Percentiles rank a stretch among this genome's conserved stretches.
These are phyloP conservation scores for Aspergillus campestris DNA, from an alignment of 495 filamentous ascomycete genomes.

Conservation along the genomic window DNA sequence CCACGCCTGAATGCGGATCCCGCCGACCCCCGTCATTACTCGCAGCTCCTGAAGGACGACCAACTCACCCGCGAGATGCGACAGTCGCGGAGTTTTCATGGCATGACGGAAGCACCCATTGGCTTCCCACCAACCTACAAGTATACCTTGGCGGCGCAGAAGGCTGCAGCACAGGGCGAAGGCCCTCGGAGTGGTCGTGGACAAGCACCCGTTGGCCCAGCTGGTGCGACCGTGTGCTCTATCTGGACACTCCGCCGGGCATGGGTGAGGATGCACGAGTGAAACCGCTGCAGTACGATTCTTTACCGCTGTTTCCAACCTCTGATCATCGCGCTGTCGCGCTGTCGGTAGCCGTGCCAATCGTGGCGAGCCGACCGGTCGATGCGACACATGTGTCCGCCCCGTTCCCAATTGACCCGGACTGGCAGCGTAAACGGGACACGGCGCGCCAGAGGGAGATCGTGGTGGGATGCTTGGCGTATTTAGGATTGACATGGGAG, in stretches of 20 bases:
- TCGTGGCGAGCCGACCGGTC: conserved; percentile 20
- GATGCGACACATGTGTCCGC: conserved; percentile 23
- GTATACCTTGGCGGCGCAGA: conserved; percentile 43
- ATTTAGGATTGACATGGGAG: conserved; percentile 53
- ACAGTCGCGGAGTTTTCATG: conserved; percentile 61
- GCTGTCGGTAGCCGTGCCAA: conserved; percentile 52
- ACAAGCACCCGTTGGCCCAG: conserved; percentile 75
- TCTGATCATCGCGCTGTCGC: conserved; percentile 84
- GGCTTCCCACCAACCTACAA: conserved; percentile 93
- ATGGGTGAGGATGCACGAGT: conserved; percentile 21
- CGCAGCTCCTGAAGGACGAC: conserved; percentile 59
- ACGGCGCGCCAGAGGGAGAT: conserved; percentile 47
- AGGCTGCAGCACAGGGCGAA: conserved; percentile 24
- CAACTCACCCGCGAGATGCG: conserved; percentile 65
- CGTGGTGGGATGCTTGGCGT: conserved; percentile 48
- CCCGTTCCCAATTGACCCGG: conserved; percentile 47
- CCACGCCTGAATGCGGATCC: conserved; percentile 48
- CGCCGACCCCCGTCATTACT: conserved; percentile 43
- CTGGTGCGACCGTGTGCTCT: conserved; percentile 92
- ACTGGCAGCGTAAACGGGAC: conserved; percentile 41
- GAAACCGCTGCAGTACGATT: conserved; percentile 54
- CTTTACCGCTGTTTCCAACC: conserved; percentile 63
- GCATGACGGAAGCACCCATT: conserved; percentile 64
- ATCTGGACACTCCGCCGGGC: conserved; percentile 53
- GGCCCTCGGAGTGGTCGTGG: conserved; percentile 59